Base-by-base conservation (phyloP, 345 rosid genomes). In the Melaleuca quinquenervia region DNA sequence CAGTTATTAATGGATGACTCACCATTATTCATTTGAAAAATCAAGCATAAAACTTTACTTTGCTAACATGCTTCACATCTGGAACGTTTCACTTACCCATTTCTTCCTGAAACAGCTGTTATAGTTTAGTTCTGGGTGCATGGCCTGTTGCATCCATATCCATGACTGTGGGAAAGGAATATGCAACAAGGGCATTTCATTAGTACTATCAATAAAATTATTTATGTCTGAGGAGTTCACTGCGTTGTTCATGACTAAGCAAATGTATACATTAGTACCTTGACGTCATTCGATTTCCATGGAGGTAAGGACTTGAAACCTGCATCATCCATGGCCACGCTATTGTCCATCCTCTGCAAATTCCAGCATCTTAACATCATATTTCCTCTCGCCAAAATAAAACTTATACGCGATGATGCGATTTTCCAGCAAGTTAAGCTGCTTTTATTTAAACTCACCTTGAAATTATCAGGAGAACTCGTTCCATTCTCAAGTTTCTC, bases 101-200 rank as follows among this genome's bases (percentile, higher is more conserved):
- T 94, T 97, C 92, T 91, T 97, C 85, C 93, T 88, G 89, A 95
- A 94, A 83, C 92, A 94, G 90, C 94, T 93, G 89, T 87, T 92
- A 91, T 97, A 97, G 85, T 95, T 95, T 87, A 97, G 64, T 82
- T 97, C 98, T 21, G 98, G 98, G 86, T 97, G 99, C 98, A 97
- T 94, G 24, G 96, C 98, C 92, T 97, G 99, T 85, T 97, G 98
- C 98, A 96, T 97, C 98, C 96, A 96, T 90, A 97, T 94, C 98
- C 99, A 97, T 84, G 99, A 96, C 99, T 97, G 92, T 86, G 88
- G 29, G 84, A 9, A 29, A 41, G 45, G 7, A 83, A 5, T 48
- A 32, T 18, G 53, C 52, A 49, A 18, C 24, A 27, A 50, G 53
- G 20, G 24, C 27, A 41, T 8, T 26, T 24, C 49, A 84, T 76